These are phyloP conservation scores for Scedosporium minutisporum DNA, from an alignment of 2,329 filamentous ascomycete species.

Conservation along the genomic window DNA sequence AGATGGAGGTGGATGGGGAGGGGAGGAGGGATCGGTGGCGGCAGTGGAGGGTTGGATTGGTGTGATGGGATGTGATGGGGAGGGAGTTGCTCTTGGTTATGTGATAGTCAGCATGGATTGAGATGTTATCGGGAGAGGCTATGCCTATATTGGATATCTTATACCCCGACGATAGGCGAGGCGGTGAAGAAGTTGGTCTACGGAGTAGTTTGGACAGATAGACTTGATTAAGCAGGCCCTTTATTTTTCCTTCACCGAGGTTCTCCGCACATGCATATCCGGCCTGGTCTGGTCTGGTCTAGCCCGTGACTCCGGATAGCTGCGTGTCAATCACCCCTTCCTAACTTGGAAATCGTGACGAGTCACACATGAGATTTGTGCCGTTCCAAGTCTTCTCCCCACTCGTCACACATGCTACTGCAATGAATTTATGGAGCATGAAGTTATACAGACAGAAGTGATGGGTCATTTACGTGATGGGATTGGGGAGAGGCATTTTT, in stretches of 20 bases:
- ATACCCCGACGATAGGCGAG: not conserved
- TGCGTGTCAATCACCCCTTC: not conserved
- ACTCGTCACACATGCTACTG: no score
- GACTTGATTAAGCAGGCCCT: no score
- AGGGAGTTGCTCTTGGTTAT: not conserved
- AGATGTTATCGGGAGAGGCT: not conserved
- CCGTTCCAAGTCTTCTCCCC: no score
- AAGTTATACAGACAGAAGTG: no score
- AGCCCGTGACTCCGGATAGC: not conserved
- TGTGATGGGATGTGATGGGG: conserved; percentile 16
- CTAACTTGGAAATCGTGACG: not conserved
- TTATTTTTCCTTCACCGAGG: not conserved
- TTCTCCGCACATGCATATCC: not conserved
- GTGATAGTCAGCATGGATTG: not conserved
- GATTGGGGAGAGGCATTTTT: no score
- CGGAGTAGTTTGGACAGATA: no score
- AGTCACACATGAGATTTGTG: no score
- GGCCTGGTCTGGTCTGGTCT: not conserved
- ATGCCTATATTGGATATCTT: not conserved
- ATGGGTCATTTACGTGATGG: no score
- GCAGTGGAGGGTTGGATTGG: conserved; percentile 32
- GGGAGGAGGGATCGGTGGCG: conserved; percentile 29
- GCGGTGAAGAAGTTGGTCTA: not conserved
- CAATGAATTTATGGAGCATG: no score
- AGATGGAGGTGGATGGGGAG: conserved; percentile 22